Evolutionary conservation across 1,284 basidiomycete genomes (phyloP).

Genomic region (Mycena sp.): DNA sequence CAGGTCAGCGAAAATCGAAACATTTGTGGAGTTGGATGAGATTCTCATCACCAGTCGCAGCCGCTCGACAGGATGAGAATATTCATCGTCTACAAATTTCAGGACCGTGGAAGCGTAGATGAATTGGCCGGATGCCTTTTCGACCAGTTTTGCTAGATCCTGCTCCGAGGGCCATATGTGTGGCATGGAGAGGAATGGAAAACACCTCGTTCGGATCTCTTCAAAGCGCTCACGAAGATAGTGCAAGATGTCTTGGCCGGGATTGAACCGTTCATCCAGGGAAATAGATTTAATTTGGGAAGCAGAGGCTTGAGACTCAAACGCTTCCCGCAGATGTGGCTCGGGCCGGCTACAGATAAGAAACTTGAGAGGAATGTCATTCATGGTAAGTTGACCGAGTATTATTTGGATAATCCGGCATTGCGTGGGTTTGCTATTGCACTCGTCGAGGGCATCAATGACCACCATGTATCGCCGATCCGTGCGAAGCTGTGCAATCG

Average conservation of each 20-base stretch:
- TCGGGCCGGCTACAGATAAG: slow-evolving; percentile 36
- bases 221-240: background rate
- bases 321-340: slow-evolving; percentile 24
- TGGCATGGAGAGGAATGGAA: background rate
- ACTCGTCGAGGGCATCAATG: slow-evolving; percentile 41
- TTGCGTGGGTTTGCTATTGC: slow-evolving; percentile 15
- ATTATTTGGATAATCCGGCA: background rate
- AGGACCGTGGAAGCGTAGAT: slow-evolving; percentile 32
- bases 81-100: background rate
- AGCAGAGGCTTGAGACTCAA: background rate
- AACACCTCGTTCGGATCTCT: background rate
- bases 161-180: slow-evolving; percentile 25
- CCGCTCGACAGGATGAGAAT: background rate
- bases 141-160: slow-evolving; percentile 17
- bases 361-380: slow-evolving; percentile 22
- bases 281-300: background rate
- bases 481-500: slow-evolving; percentile 11
- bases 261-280: background rate
- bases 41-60: background rate
- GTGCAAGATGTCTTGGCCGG: background rate
- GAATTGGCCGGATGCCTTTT: slow-evolving; percentile 5
- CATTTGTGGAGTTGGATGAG: background rate
- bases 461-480: slow-evolving; percentile 25
- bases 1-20: background rate
- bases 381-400: slow-evolving; percentile 29